Evolutionary conservation across 2,329 filamentous ascomycete species (phyloP).

Genomic region (Paracamarosporium sp.): DNA sequence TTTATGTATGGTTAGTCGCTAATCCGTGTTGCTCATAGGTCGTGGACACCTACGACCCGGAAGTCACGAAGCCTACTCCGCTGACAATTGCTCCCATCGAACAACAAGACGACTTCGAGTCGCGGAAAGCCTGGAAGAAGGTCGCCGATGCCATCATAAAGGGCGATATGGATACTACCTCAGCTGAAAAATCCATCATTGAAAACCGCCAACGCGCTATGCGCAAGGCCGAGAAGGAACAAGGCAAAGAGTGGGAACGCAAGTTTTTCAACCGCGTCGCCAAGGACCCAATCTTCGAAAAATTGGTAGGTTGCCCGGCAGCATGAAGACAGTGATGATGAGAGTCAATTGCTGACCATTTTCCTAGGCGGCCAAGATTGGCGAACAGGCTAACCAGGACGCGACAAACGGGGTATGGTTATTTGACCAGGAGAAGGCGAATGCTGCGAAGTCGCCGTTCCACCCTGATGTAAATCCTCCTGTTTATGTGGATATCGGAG

Average conservation of each 20-base stretch:
- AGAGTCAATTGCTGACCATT: neutral
- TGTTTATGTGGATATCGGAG: slow-evolving; percentile 26
- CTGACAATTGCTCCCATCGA: slow-evolving; percentile 76
- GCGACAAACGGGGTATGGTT: slow-evolving; percentile 76
- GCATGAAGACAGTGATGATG: neutral
- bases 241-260: slow-evolving; percentile 79
- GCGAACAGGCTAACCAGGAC: slow-evolving; percentile 63
- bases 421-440: slow-evolving; percentile 64
- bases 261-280: slow-evolving; percentile 73
- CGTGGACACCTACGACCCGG: slow-evolving; percentile 56
- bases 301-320: slow-evolving; percentile 40
- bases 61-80: slow-evolving; percentile 63
- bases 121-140: slow-evolving; percentile 84
- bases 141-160: slow-evolving; percentile 81
- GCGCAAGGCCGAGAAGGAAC: slow-evolving; percentile 76
- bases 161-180: slow-evolving; percentile 84
- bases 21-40: slow-evolving; percentile 18
- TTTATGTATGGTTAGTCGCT: too few species aligned
- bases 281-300: slow-evolving; percentile 49
- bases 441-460: slow-evolving; percentile 32
- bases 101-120: slow-evolving; percentile 85
- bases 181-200: slow-evolving; percentile 82
- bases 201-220: slow-evolving; percentile 85
- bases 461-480: slow-evolving; percentile 35
- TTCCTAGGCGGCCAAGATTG: slow-evolving; percentile 42